These are phyloP conservation scores for Termitomyces sp. DNA, from an alignment of 768 basidiomycete genomes.

Conservation along the genomic window DNA sequence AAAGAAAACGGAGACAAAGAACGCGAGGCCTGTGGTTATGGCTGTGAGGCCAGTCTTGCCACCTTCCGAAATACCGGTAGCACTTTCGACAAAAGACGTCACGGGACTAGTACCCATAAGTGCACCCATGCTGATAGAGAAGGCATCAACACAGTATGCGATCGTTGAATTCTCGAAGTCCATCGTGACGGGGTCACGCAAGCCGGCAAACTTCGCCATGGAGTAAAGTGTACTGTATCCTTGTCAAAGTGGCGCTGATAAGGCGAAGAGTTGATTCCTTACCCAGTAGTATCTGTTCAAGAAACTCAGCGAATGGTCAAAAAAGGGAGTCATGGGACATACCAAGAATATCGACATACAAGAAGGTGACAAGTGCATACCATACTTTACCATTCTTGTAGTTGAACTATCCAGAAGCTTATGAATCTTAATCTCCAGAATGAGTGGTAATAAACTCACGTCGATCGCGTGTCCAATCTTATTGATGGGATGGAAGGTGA, in stretches of 20 bases:
- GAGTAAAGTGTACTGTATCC: conserved; percentile 70
- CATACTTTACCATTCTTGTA: conserved; percentile 70
- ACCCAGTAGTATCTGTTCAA: conserved; percentile 46
- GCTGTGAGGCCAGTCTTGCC: conserved; percentile 85
- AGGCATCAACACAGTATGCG: conserved; percentile 80
- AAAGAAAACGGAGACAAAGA: conserved; percentile 85
- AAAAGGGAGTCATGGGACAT: conserved; percentile 14
- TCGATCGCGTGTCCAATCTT: conserved; percentile 63
- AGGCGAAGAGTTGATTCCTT: neutral
- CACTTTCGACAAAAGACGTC: conserved; percentile 78
- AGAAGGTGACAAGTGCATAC: conserved; percentile 86
- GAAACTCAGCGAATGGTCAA: neutral
- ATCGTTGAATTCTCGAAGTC: conserved; percentile 83
- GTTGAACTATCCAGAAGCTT: conserved; percentile 31
- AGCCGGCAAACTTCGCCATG: conserved; percentile 88
- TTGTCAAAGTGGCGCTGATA: neutral
- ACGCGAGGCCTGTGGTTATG: conserved; percentile 62
- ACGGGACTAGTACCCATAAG: conserved; percentile 78
- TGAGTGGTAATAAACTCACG: conserved; percentile 32
- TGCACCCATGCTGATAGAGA: conserved; percentile 76
- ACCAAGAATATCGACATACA: conserved; percentile 86
- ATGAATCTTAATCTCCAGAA: neutral
- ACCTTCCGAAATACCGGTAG: conserved; percentile 80
- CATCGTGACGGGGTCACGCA: conserved; percentile 76
- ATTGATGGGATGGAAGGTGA: conserved; percentile 61